Base-by-base conservation (phyloP, 768 basidiomycete genomes). In the Kwoniella newhampshirensis region DNA sequence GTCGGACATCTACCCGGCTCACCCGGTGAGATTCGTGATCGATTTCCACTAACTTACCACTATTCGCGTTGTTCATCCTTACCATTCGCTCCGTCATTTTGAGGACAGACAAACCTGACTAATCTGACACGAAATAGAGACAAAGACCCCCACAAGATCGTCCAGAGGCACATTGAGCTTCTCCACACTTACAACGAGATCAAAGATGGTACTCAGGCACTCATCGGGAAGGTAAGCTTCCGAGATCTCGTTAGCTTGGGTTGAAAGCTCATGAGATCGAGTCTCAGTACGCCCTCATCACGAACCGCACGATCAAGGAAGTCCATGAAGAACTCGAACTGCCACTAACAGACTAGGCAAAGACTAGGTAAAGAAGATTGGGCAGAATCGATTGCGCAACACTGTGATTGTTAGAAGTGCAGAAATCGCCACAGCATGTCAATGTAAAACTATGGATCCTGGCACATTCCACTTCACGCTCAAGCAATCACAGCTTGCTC, bases 141-240 rank as follows among this genome's bases (percentile, higher is more conserved):
- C 50, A 45, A 55, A 30, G 64, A 75, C 32, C 59, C 72, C 0
- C 26, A 68, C 5, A 52, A 55, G 11, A 60, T 75, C 49, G 66
- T 72, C 21, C 54, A 71, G 37, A 32, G 43, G 6, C 74, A 76
- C 51, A 76, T 72, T 50, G 48, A 73, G 43, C 62, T 74, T 4
- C 55, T 76, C 15, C 76, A 78, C 46, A 67, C 63, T 17, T 78
- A 78, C 65, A 77, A 78, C 46, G 76, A 76, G 46, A 70, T 73
- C 63, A 78, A 78, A 54, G 77, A 78, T 59, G 70, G 58, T 0
- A 61, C 70, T 17, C 76, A 75, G 43, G 54, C 62, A 11, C 54
- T 78, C n/a, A 78, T 78, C 23, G 70, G 64, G 1, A 61, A 66
- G 35, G 75, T 77, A 17, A 54, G 74, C 58, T 4, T 12, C 13